Base-by-base conservation (phyloP, 2,329 filamentous ascomycete species). In the Penicillium psychrosexuale region DNA sequence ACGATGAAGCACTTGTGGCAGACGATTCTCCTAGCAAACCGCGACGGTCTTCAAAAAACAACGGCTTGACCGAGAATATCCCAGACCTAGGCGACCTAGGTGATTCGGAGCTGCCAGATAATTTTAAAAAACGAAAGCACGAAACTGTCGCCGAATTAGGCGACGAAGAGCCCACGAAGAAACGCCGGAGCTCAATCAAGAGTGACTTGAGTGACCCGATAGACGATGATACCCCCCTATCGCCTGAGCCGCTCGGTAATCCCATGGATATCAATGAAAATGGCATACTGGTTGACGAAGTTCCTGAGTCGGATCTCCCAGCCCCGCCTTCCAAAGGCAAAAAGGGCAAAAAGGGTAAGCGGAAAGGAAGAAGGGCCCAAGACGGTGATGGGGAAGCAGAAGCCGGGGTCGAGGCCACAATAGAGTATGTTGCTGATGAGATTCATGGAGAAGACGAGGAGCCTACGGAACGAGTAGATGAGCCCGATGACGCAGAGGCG, bases 361-460 rank as follows among this genome's bases (percentile, higher is more conserved):
- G 74, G 47, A 80, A 76, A 67, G 71, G 73, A 50, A 74, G 72
- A 58, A 78, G 72, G 61, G 64, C 63, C 47, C 71, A 69, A 57
- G 74, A 78, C 46, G 60, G 42, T 38, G 73, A 72, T 43, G 73
- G 72, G 39, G 66, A 77, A 61, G 68, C 55, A 53, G 72, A 64
- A 51, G 67, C 64, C 39, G 74, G 75, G 43, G 67, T 69, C 30
- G 74, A 73, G 30, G 71, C 77, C 50, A 69, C 69, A 30, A 71
- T 73, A 45, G 72, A 73, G 34, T 74, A 75, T 44, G 76, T 75
- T 48, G 75, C 75, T 54, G 75, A 74, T 11, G 76, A 77, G 53
- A 75, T 78, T 64, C 69, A 80, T 24, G 78, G 77, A 28, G 82
- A 80, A 44, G 86, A 76, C 13, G 72, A 72, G 43, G 78, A 77